phyloP scores from a whole-genome alignment of 2,329 filamentous ascomycete species.

The Pseudogymnoascus sp. region DNA sequence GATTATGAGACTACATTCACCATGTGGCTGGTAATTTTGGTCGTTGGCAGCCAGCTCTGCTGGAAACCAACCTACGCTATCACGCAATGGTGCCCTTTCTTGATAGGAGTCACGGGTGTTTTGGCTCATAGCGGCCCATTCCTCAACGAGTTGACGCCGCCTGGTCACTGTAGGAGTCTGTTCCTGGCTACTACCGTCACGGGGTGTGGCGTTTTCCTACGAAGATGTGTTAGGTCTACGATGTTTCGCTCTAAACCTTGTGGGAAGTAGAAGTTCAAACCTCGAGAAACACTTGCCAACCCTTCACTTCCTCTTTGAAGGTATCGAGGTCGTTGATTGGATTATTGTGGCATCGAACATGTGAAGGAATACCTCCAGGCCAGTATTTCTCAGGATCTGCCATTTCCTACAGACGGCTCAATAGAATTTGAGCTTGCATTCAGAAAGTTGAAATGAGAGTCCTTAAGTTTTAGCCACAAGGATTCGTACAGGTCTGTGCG shows the following conservation, averaged over 20 bases:
- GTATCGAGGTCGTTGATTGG: not conserved
- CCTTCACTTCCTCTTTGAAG: not conserved
- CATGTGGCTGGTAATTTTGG: not conserved
- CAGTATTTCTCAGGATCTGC: not conserved
- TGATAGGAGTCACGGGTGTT: not conserved
- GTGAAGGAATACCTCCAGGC: not conserved
- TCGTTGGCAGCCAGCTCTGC: not conserved
- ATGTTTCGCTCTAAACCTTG: not conserved
- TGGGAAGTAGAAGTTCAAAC: not conserved
- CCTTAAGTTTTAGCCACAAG: not conserved
- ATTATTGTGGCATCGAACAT: not conserved
- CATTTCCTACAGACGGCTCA: not conserved
- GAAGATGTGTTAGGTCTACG: not conserved
- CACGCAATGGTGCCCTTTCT: not conserved
- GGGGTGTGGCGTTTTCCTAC: not conserved
- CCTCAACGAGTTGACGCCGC: not conserved
- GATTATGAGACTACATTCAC: not conserved
- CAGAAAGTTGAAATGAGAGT: not conserved
- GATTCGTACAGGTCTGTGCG: too few relatives aligned
- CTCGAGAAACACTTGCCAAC: not conserved
- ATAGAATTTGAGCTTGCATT: not conserved
- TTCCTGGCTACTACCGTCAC: not conserved
- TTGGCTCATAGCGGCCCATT: not conserved
- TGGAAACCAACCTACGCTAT: not conserved
- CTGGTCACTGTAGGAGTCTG: not conserved